phyloP scores from a whole-genome alignment of 1,284 basidiomycete genomes.

The Trichosporon coremiiforme region DNA sequence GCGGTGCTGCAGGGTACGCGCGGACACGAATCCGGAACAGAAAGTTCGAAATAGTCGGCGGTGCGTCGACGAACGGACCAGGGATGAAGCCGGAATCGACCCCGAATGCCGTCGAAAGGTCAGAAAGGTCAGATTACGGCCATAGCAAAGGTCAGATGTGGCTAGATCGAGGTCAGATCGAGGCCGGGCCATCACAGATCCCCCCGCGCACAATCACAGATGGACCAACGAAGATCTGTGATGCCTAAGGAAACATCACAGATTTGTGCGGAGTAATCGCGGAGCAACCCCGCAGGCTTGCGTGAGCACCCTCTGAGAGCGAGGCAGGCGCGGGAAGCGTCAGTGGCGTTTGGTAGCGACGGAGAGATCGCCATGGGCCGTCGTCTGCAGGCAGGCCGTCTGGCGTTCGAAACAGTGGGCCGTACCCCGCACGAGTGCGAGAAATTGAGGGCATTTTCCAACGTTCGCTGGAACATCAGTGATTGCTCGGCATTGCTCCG shows the following conservation, averaged over 20 bases:
- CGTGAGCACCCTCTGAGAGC: not conserved
- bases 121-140: no score
- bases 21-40: not conserved
- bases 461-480: slow-evolving; percentile 15
- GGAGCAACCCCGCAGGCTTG: not conserved
- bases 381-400: not conserved
- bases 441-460: slow-evolving; percentile 8
- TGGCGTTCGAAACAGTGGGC: slow-evolving; percentile 2
- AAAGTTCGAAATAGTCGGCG: slow-evolving; percentile 7
- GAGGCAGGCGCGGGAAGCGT: slow-evolving; percentile 3
- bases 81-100: not conserved
- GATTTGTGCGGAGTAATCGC: slow-evolving; percentile 4
- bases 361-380: slow-evolving; percentile 1
- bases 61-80: not conserved
- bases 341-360: slow-evolving; percentile 8
- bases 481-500: not conserved
- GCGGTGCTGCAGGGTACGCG: not conserved
- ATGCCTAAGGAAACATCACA: not conserved
- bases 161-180: no score
- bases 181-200: not conserved
- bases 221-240: not conserved
- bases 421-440: not conserved
- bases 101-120: not conserved
- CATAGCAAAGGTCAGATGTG: no score
- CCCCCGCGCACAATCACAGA: not conserved